Base-by-base conservation (phyloP, 805 yeast genomes). In the Cyberlindnera nakhonratchasimensis region DNA sequence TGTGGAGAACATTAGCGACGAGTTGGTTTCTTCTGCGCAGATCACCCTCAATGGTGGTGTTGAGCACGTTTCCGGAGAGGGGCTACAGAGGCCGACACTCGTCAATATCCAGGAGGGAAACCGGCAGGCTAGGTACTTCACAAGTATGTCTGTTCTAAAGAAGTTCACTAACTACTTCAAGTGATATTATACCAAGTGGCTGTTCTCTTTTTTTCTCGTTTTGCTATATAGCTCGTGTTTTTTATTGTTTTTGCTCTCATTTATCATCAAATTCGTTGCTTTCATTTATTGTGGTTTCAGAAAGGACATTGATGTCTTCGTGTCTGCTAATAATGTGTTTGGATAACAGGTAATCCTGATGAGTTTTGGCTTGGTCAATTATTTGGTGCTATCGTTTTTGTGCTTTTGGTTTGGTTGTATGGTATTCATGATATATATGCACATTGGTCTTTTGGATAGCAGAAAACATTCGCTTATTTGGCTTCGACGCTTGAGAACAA, bases 91-190 rank as follows among this genome's bases (percentile, higher is more conserved):
- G 12, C 40, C 48, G 10, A 38, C 44, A 9, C 29, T 52, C 9
- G 50, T 46, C 16, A 46, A 39, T 29, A 37, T 48, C 23, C 51
- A 45, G 25, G 53, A 52, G 35, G 55, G 53, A 4, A 46, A 42
- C 22, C 33, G 58, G n/a, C 53, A 52, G 36, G 42, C 45, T 16
- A 40, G 54, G 16, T 55, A 56, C 21, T 52, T 47, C 36, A 42
- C 52, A 13, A 50, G 57, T 13, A 53, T 54, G 59, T 54, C 59
- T 4, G 21, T 56, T 13, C 37, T 56, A 23, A 45, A 47, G n/a
- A 51, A 50, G 32, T 53, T 56, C 42, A 54, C 58, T 3, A 48
- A 46, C 35, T 52, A 46, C 40, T 54, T 56, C 47, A 56, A 54
- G 29, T 54, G 41, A 51, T 22, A 21, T 5, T 11, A 26, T 14